phyloP scores from a whole-genome alignment of 768 basidiomycete species.

The Ramaria sp. region DNA sequence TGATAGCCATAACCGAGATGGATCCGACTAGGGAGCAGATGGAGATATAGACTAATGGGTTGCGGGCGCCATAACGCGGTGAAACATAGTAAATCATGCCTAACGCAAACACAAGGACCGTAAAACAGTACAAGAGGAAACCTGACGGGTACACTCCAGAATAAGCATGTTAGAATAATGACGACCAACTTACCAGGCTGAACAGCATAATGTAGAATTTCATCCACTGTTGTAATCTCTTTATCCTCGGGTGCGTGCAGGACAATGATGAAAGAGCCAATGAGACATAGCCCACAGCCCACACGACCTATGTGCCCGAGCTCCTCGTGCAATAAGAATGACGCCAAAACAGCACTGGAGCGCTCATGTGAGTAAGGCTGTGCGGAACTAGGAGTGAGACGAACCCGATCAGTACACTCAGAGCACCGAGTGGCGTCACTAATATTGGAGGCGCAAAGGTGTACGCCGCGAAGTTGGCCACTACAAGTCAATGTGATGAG shows the following conservation, averaged over 20 bases:
- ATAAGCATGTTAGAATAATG: not conserved
- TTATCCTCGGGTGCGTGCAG: conserved; percentile 96
- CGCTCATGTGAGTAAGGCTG: conserved; percentile 1
- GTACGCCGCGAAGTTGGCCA: conserved; percentile 81
- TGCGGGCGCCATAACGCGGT: conserved; percentile 78
- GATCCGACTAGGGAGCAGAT: conserved; percentile 96
- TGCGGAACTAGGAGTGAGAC: not conserved
- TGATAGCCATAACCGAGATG: conserved; percentile 98
- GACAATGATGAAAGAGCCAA: conserved; percentile 90
- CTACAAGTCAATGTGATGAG: conserved; percentile 14
- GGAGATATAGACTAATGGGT: conserved; percentile 87
- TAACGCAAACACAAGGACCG: conserved; percentile 68
- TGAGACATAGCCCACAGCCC: conserved; percentile 72
- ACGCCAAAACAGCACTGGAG: conserved; percentile 82
- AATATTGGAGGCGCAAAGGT: conserved; percentile 96
- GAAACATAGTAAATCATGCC: conserved; percentile 82
- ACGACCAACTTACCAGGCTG: conserved; percentile 59
- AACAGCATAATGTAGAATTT: conserved; percentile 86
- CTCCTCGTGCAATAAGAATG: conserved; percentile 86
- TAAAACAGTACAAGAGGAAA: conserved; percentile 84
- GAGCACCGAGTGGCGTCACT: conserved; percentile 95
- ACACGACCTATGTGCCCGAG: conserved; percentile 86
- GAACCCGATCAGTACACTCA: conserved; percentile 89
- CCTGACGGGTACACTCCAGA: conserved; percentile 33
- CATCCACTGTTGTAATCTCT: conserved; percentile 83